These are phyloP conservation scores for Ceratocystis diversiconidia DNA, from an alignment of 2,329 filamentous ascomycete species.

Conservation along the genomic window DNA sequence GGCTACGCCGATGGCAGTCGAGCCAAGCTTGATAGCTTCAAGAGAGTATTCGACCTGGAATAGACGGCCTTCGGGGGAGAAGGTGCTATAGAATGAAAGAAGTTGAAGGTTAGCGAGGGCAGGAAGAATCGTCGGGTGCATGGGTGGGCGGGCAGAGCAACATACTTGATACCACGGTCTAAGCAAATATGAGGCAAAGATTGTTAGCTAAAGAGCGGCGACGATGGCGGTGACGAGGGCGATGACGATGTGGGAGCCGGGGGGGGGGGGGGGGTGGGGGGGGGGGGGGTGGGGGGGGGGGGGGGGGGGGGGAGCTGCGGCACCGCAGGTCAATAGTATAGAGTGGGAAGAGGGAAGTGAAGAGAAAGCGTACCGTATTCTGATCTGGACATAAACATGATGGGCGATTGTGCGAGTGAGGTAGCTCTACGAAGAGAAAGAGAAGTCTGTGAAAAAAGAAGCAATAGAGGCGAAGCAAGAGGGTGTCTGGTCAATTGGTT, in stretches of 20 bases:
- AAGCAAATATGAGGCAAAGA: constrained; percentile 3
- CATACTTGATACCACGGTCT: constrained; percentile 98
- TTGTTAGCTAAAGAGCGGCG: constrained; percentile 8
- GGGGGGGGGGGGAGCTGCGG: neutral
- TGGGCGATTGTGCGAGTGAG: constrained; percentile 26
- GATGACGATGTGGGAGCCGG: neutral
- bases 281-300: neutral
- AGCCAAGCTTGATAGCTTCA: constrained; percentile 98
- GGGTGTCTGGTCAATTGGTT: no score
- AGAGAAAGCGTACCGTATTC: constrained; percentile 66
- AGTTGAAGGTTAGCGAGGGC: neutral
- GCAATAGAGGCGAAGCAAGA: no score
- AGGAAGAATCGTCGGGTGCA: neutral
- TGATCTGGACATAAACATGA: constrained; percentile 99
- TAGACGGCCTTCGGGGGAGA: constrained; percentile 97
- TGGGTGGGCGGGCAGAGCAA: constrained; percentile 20
- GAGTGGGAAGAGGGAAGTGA: no score
- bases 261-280: neutral
- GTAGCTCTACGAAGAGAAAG: neutral
- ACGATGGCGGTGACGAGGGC: neutral
- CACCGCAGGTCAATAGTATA: no score
- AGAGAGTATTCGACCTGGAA: constrained; percentile 99
- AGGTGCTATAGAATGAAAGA: constrained; percentile 50
- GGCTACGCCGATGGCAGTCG: constrained; percentile 93
- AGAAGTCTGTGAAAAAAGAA: neutral